phyloP scores from a whole-genome alignment of 2,329 filamentous ascomycete species.

The Colletotrichum gloeosporioides region DNA sequence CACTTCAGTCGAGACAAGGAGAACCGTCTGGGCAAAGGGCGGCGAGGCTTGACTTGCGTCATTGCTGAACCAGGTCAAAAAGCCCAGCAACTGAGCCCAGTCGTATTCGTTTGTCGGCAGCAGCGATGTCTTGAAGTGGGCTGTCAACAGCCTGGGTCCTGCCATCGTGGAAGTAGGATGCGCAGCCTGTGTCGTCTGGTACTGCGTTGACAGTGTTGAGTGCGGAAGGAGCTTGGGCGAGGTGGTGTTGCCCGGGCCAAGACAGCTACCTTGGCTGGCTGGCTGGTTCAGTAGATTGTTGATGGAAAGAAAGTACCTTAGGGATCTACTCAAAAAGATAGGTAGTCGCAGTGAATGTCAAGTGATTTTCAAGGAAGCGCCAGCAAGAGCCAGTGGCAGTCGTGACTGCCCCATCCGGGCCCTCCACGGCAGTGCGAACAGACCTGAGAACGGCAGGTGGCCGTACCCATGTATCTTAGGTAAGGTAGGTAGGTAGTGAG shows the following conservation, averaged over 20 bases:
- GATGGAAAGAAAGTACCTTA: background rate
- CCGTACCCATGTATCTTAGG: too few relatives aligned
- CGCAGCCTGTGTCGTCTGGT: background rate
- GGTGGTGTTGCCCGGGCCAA: background rate
- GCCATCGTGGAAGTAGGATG: background rate
- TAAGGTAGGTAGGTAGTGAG: too few relatives aligned
- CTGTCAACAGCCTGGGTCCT: background rate
- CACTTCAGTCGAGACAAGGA: background rate
- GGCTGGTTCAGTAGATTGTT: background rate
- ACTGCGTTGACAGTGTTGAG: background rate
- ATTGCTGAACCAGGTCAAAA: background rate
- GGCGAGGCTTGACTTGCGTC: background rate
- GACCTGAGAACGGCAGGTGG: too few relatives aligned
- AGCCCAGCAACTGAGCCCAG: background rate
- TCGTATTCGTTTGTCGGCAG: background rate
- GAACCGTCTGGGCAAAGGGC: background rate
- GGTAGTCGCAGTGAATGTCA: background rate
- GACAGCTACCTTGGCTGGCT: too few relatives aligned
- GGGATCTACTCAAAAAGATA: too few relatives aligned
- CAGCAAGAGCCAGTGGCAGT: background rate
- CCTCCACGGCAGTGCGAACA: background rate
- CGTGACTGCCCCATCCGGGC: background rate
- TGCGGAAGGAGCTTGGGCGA: background rate
- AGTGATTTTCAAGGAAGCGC: background rate
- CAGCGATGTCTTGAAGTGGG: background rate